Conservation (phyloP, 805 yeast species). For the Saturnispora quitensis region DNA sequence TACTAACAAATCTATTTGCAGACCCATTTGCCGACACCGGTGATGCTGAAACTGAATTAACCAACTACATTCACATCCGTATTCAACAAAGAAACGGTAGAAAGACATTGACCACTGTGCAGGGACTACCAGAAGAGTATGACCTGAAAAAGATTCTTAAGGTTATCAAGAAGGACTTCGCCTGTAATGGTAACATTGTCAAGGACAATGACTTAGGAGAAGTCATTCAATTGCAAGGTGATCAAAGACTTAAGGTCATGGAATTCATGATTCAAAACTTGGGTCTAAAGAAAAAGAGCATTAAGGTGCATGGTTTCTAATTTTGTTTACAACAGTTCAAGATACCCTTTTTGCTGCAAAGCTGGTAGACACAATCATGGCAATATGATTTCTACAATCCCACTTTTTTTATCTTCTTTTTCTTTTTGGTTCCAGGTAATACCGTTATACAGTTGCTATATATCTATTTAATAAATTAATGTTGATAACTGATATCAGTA, state of each 20-base stretch:
- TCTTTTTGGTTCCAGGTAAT: background rate
- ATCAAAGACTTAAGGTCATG: conserved; percentile 93
- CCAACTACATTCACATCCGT: conserved; percentile 95
- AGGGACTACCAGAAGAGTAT: conserved; percentile 92
- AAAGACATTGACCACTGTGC: conserved; percentile 96
- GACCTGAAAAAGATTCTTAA: conserved; percentile 89
- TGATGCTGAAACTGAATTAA: conserved; percentile 95
- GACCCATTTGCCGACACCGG: conserved; percentile 99
- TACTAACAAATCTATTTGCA: conserved; percentile 11
- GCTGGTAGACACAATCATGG: background rate
- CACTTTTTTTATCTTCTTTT: background rate
- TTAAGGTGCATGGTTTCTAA: conserved; percentile 97
- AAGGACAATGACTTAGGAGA: conserved; percentile 95
- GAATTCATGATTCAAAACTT: conserved; percentile 84
- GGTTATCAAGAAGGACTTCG: conserved; percentile 94
- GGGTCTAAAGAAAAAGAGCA: conserved; percentile 88
- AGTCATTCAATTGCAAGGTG: conserved; percentile 97
- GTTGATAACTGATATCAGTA: background rate
- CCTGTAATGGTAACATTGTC: conserved; percentile 97
- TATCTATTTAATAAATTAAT: background rate
- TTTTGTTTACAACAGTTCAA: background rate
- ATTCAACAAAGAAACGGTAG: conserved; percentile 99
- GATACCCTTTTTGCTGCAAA: background rate
- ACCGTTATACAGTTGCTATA: background rate
- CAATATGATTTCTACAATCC: background rate